Evolutionary conservation across 768 basidiomycete species (phyloP).

Genomic region (Tephrocybe sp.): DNA sequence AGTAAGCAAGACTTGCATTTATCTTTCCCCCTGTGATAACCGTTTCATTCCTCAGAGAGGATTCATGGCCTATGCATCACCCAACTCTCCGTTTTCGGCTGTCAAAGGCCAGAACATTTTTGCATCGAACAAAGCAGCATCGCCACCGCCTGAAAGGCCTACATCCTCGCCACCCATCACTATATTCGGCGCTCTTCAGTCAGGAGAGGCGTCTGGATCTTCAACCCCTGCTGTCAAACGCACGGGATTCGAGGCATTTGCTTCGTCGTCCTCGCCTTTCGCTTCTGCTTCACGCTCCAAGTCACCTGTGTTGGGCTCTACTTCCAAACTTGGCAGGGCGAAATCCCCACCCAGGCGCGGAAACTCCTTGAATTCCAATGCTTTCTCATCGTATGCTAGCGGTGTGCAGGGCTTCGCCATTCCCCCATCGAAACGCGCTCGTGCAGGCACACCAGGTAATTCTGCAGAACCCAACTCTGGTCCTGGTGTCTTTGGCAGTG

Average conservation of each 20-base stretch:
- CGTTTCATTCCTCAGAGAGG: conserved; percentile 45
- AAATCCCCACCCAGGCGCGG: conserved; percentile 55
- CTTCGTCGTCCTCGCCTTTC: conserved; percentile 28
- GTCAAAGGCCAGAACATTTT: conserved; percentile 68
- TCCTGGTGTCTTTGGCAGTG: conserved; percentile 19
- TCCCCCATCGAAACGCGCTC: conserved; percentile 52
- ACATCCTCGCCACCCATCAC: conserved; percentile 8
- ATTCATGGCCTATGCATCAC: conserved; percentile 78
- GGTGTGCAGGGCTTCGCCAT: conserved; percentile 49
- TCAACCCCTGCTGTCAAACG: conserved; percentile 27
- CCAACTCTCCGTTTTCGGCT: conserved; percentile 68
- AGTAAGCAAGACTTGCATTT: conserved; percentile 32
- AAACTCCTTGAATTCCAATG: conserved; percentile 40
- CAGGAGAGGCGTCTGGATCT: conserved; percentile 19
- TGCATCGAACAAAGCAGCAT: conserved; percentile 33
- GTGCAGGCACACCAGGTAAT: conserved; percentile 48
- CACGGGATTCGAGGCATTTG: conserved; percentile 33
- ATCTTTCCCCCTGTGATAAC: conserved; percentile 1
- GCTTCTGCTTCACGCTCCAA: conserved; percentile 39
- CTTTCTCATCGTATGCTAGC: conserved; percentile 61
- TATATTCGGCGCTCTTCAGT: conserved; percentile 7
- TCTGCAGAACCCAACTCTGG: conserved; percentile 38
- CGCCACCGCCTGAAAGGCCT: conserved; percentile 23
- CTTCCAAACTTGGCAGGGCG: conserved; percentile 40
- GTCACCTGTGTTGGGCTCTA: conserved; percentile 47